phyloP scores from a whole-genome alignment of 2,329 filamentous ascomycete species.

The Calonectria multiphialidica region DNA sequence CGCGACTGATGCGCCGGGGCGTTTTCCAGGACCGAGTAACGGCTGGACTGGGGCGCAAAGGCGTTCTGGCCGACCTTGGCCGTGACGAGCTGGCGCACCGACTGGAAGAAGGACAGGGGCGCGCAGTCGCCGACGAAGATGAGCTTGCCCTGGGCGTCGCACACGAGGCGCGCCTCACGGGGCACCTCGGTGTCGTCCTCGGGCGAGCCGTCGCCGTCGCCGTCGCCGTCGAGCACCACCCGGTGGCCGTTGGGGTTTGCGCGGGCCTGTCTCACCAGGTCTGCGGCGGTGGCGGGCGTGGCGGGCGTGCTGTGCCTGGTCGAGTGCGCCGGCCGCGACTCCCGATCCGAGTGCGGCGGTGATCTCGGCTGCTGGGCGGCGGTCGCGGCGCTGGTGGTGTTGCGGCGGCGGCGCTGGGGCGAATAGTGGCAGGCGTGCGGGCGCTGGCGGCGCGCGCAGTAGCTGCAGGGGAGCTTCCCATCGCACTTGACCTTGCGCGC shows the following conservation, averaged over 20 bases:
- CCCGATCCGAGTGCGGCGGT: constrained; percentile 36
- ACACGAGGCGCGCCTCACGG: constrained; percentile 63
- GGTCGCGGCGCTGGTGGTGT: constrained; percentile 36
- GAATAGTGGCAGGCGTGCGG: constrained; percentile 62
- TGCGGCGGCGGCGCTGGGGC: constrained; percentile 54
- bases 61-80: constrained; percentile 61
- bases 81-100: constrained; percentile 64
- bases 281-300: constrained; percentile 21
- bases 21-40: constrained; percentile 63
- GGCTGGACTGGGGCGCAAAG: constrained; percentile 64
- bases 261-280: not conserved
- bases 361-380: constrained; percentile 32
- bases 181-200: constrained; percentile 69
- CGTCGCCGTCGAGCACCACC: not conserved
- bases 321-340: constrained; percentile 29
- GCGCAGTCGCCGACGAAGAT: constrained; percentile 70
- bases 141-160: constrained; percentile 65
- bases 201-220: constrained; percentile 28
- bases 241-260: not conserved
- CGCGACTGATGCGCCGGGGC: constrained; percentile 44
- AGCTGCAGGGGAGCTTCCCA: constrained; percentile 64
- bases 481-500: constrained; percentile 68
- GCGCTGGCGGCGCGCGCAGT: constrained; percentile 59
- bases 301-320: constrained; percentile 32
- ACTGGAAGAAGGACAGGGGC: constrained; percentile 68